Base-by-base conservation (phyloP, 1,284 basidiomycete species). In the Marasmius oreades region DNA sequence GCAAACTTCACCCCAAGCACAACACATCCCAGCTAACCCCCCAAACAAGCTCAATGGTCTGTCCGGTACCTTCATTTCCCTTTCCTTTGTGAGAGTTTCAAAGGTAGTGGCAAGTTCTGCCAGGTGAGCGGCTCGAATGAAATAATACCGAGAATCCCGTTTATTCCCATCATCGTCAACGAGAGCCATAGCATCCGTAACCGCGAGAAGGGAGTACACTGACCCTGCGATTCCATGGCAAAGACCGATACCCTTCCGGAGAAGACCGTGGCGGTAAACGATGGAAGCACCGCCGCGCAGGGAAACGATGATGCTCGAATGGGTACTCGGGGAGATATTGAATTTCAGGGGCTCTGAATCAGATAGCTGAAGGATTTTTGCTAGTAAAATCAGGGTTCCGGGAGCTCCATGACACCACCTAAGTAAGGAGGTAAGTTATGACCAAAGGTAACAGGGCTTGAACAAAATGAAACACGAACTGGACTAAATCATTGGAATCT, bases 351-450 rank as follows among this genome's bases (percentile, higher is more conserved):
- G 61, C 45, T 59, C 57, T 43, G 60, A 53, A 5, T 57, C 59
- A n/a, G 55, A 52, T 31, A 68, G 63, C 28, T 66, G 67, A 37
- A 80, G 66, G 20, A 77, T 60, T 1, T 70, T 76, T 1, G 77
- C 73, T 24, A 84, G 67, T 20, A 81, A 67, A 7, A 81, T 73
- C 11, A 82, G 55, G 18, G 79, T 69, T 2, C 78, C 80, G 1
- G 81, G 68, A 10, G 80, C 80, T 46, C 81, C 81, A 59, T 83
- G 82, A 56, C 81, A 84, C 80, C 81, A 83, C 59, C 80, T 82
- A 44, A n/a, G 36, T 28, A 12, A 20, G n/a, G n/a, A n/a, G n/a
- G 28, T 34, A 55, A 42, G 46, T 45, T 39, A 18, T 42, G 26
- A 11, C 22, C 60, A 34, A 23, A 11, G 26, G 18, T 24, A 11